Evolutionary conservation across 1,284 basidiomycete species (phyloP), one percentile per base, ranked within the genome.

Genomic region (Cystobasidiaceae sp.): DNA sequence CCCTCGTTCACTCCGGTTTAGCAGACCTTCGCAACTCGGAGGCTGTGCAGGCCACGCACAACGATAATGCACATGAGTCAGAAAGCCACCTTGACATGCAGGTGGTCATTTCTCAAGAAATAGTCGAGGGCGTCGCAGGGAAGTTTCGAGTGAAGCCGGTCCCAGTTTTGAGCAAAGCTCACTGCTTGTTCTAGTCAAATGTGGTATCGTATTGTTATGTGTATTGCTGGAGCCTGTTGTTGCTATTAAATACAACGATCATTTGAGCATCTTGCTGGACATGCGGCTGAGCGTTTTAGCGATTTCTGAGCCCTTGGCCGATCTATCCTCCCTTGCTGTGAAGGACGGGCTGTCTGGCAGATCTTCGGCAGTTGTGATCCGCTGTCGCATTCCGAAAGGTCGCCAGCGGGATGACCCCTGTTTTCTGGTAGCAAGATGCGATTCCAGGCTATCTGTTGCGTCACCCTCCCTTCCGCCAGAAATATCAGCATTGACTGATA

Each of bases 1-100:
- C 92, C 0, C 78, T 97, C 60, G 86, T 88, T 61, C 91, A 96
- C 75, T 86, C 88, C 58, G 91, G 92, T 17, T 78, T 97, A 62
- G 80, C 96, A n/a, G 78, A 77, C 54, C 77, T 80, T 46, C 23
- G 65, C 44, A 27, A n/a, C n/a, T n/a, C n/a, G n/a, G n/a, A n/a
- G n/a, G n/a, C n/a, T n/a, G n/a, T n/a, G n/a, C n/a, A n/a, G n/a
- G n/a, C n/a, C n/a, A n/a, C n/a, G n/a, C n/a, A n/a, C n/a, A n/a
- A n/a, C n/a, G n/a, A n/a, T n/a, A n/a, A n/a, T n/a, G n/a, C n/a
- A n/a, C n/a, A n/a, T n/a, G n/a, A n/a, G n/a, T n/a, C n/a, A n/a
- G n/a, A n/a, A n/a, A n/a, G n/a, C n/a, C n/a, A n/a, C n/a, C n/a
- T n/a, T n/a, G n/a, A 80, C 65, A 76, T 77, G 34, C 60, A 67